Percentiles rank a stretch among this genome's conserved stretches.
These are phyloP conservation scores for Ploettnerulaceae sp. DNA, from an alignment of 2,329 filamentous ascomycete species.

Conservation along the genomic window DNA sequence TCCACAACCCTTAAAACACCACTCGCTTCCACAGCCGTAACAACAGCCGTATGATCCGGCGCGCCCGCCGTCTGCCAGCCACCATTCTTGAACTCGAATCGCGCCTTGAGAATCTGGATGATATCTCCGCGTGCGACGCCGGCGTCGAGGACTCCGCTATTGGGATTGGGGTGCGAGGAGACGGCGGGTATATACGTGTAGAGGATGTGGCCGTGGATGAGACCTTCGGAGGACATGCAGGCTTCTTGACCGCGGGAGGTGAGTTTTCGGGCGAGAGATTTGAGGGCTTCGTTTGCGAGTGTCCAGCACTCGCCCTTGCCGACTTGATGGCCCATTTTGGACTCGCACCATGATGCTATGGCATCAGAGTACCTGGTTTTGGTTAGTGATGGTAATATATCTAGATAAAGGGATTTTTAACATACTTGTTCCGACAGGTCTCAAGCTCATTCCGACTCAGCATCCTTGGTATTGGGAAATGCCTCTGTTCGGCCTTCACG, in stretches of 20 bases:
- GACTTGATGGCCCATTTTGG: constrained; percentile 31
- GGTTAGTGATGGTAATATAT: background rate
- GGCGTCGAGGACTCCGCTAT: constrained; percentile 25
- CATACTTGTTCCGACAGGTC: constrained; percentile 17
- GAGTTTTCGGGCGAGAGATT: constrained; percentile 25
- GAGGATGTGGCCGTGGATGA: constrained; percentile 34
- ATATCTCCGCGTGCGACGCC: constrained; percentile 35
- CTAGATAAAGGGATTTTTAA: background rate
- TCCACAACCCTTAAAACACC: constrained; percentile 32
- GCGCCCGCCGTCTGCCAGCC: constrained; percentile 29
- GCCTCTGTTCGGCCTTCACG: constrained; percentile 34
- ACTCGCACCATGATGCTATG: constrained; percentile 33
- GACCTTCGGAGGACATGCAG: constrained; percentile 32
- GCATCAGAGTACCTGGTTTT: constrained; percentile 28
- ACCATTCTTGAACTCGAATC: constrained; percentile 29
- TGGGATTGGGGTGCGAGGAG: constrained; percentile 19
- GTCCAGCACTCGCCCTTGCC: constrained; percentile 39
- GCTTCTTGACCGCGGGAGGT: constrained; percentile 27
- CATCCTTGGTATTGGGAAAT: constrained; percentile 30
- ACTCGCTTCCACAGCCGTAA: constrained; percentile 29
- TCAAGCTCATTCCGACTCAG: constrained; percentile 25
- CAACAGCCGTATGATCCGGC: constrained; percentile 35
- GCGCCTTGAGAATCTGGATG: constrained; percentile 33
- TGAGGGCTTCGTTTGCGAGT: constrained; percentile 33
- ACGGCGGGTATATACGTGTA: constrained; percentile 28